Evolutionary conservation across 2,329 filamentous ascomycete genomes (phyloP), one percentile per base, ranked within the genome.

Genomic region (Fusarium staphyleae): DNA sequence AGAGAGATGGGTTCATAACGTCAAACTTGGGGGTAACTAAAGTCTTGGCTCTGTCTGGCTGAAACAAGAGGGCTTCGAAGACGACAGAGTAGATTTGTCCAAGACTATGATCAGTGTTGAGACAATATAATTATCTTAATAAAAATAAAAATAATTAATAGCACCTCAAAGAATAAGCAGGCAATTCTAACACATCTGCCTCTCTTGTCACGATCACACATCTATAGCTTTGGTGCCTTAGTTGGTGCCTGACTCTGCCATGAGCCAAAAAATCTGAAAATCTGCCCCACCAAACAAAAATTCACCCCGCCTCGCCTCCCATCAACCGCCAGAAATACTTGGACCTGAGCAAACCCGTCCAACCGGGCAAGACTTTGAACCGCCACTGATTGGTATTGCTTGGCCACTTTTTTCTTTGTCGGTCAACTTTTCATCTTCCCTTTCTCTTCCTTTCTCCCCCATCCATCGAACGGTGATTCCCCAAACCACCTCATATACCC

Each of bases 271-370:
- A 70, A 68, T 71, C 68, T 71, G 67, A 67, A 68, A 70, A 66
- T 52, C 52, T 62, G 71, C 72, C 72, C 73, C 73, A 74, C 73
- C 67, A 72, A 62, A 67, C 66, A 66, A 73, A 73, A 74, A 71
- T 72, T 69, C 72, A 75, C 73, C 73, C 73, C 73, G 72, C 72
- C 71, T 72, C 68, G 70, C 71, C 70, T 72, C 67, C 62, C 11
- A 51, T 60, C 48, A 57, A 63, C 59, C 63, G 52, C 55, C 52
- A 55, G 44, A 63, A 58, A 58, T 55, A 44, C 52, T 57, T 56
- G 55, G 62, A 53, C 53, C 48, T 47, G 50, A 54, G 36, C 35
- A 45, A 45, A 53, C 33, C 47, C 37, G 35, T 54, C 52, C 45
- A 60, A 59, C 60, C 55, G 51, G 64, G 57, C 55, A 57, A 45